Evolutionary conservation across 805 yeast species (phyloP).

Genomic region (Hanseniaspora meyeri): DNA sequence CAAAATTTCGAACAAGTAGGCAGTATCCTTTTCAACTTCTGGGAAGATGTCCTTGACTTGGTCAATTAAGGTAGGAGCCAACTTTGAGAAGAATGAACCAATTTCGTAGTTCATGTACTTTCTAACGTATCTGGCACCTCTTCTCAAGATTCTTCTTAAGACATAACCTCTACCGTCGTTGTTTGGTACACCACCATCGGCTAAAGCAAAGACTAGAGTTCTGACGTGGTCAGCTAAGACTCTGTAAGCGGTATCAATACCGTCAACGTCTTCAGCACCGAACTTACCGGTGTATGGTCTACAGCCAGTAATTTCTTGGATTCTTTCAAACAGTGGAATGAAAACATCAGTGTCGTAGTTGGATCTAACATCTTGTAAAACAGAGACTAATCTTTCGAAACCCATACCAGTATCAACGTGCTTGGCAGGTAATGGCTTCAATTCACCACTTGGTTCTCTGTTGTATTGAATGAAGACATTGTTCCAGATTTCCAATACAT

Average conservation of each 20-base stretch:
- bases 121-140: conserved; percentile 95
- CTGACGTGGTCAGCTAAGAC: conserved; percentile 97
- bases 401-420: conserved; percentile 99
- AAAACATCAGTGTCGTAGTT: conserved; percentile 97
- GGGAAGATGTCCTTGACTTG: conserved; percentile 87
- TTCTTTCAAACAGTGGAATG: conserved; percentile 71
- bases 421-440: conserved; percentile 78
- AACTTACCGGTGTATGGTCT: conserved; percentile 86
- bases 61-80: conserved; percentile 84
- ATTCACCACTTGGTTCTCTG: conserved; percentile 76
- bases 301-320: conserved; percentile 86
- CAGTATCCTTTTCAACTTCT: conserved; percentile 61
- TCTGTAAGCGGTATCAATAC: conserved; percentile 95
- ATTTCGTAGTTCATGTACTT: conserved; percentile 93
- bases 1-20: conserved; percentile 73
- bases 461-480: conserved; percentile 93
- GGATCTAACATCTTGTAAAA: conserved; percentile 78
- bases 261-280: conserved; percentile 85
- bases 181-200: conserved; percentile 99
- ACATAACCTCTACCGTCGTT: conserved; percentile 99
- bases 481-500: conserved; percentile 96
- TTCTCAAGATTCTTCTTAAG: conserved; percentile 86
- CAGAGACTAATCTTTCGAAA: conserved; percentile 90
- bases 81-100: conserved; percentile 81
- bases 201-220: conserved; percentile 87